These are phyloP conservation scores for Zygosaccharomyces kombuchaensis DNA, from an alignment of 805 yeast species.

Conservation along the genomic window DNA sequence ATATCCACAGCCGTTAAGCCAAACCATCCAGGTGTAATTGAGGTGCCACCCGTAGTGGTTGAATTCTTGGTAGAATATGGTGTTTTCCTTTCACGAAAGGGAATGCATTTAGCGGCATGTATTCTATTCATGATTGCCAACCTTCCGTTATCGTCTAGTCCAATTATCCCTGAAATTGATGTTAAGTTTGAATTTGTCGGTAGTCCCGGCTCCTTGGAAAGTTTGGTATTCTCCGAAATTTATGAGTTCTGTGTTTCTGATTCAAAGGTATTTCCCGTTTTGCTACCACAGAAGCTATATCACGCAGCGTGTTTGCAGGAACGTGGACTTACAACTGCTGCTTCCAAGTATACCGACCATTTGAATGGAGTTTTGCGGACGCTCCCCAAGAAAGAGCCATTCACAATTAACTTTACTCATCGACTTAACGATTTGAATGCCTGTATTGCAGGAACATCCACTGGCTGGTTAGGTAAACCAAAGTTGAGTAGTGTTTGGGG, in stretches of 20 bases:
- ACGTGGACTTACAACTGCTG: constrained; percentile 50
- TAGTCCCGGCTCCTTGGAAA: constrained; percentile 38
- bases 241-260: constrained; percentile 53
- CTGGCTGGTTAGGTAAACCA: constrained; percentile 77
- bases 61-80: constrained; percentile 52
- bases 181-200: constrained; percentile 42
- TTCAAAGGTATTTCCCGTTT: constrained; percentile 43
- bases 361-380: constrained; percentile 40
- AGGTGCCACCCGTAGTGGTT: constrained; percentile 28
- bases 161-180: constrained; percentile 28
- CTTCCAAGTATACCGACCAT: constrained; percentile 60
- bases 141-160: constrained; percentile 39
- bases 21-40: constrained; percentile 5
- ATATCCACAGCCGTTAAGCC: constrained; percentile 4
- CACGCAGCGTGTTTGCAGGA: constrained; percentile 73
- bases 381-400: constrained; percentile 35
- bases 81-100: constrained; percentile 39
- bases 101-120: constrained; percentile 38
- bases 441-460: constrained; percentile 46
- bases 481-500: constrained; percentile 85
- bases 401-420: constrained; percentile 34
- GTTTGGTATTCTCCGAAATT: constrained; percentile 58
- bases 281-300: constrained; percentile 54
- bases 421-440: constrained; percentile 40
- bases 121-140: constrained; percentile 47